Conservation (phyloP, 2,329 filamentous ascomycete genomes). For the Pseudogymnoascus sp. region DNA sequence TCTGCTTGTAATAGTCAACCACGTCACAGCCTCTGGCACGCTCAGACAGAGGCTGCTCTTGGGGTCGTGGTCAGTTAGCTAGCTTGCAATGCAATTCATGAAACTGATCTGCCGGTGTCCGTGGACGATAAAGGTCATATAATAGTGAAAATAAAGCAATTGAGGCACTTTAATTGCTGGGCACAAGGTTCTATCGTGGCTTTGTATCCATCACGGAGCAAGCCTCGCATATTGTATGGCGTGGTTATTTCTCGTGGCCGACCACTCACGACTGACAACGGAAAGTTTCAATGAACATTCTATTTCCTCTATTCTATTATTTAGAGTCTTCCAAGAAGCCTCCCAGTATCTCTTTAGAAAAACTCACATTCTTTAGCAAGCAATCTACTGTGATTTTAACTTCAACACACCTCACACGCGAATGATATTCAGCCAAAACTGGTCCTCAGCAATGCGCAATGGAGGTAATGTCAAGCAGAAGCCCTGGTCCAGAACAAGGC, state of each 20-base stretch:
- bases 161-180: neutral
- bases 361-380: neutral
- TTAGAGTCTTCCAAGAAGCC: neutral
- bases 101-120: neutral
- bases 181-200: neutral
- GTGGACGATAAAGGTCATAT: neutral
- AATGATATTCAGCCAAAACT: neutral
- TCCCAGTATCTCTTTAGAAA: neutral
- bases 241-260: neutral
- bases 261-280: neutral
- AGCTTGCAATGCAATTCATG: slow-evolving; percentile 8
- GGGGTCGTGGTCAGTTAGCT: neutral
- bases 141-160: neutral
- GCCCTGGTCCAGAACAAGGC: neutral
- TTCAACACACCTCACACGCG: neutral
- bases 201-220: neutral
- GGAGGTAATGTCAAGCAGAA: neutral
- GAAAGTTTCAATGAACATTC: neutral
- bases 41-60: slow-evolving; percentile 5
- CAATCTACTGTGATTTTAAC: neutral
- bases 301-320: neutral
- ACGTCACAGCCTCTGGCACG: neutral
- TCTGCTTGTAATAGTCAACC: neutral
- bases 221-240: neutral
- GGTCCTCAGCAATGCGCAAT: neutral